These are phyloP conservation scores for Hericium coralloides DNA, from an alignment of 768 basidiomycete genomes.

Conservation along the genomic window DNA sequence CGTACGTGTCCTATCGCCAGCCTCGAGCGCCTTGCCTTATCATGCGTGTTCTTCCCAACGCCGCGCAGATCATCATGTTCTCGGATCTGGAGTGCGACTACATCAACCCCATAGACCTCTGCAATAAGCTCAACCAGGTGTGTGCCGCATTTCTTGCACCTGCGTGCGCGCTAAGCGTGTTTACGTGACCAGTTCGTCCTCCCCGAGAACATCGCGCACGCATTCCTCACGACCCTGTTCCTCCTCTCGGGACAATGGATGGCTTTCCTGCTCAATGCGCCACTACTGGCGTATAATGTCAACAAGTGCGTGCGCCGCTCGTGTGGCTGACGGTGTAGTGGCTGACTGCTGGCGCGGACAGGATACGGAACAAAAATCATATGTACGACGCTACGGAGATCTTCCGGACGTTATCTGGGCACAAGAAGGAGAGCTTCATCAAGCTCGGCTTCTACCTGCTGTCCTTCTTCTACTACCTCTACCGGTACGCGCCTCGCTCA, in stretches of 20 bases:
- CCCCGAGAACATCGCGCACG: constrained; percentile 93
- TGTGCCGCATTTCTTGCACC: constrained; percentile 13
- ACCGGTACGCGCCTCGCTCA: constrained; percentile 51
- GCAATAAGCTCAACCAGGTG: constrained; percentile 98
- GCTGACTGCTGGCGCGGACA: constrained; percentile 22
- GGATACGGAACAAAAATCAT: constrained; percentile 87
- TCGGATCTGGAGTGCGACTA: constrained; percentile 99
- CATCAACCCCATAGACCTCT: constrained; percentile 99
- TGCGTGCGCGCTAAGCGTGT: not conserved
- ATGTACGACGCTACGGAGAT: constrained; percentile 99
- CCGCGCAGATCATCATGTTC: constrained; percentile 96
- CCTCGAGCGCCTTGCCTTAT: not conserved
- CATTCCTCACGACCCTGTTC: constrained; percentile 84
- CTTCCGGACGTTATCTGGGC: constrained; percentile 85
- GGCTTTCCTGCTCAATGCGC: constrained; percentile 84
- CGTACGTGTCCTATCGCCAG: constrained; percentile 42
- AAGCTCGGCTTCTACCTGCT: constrained; percentile 92
- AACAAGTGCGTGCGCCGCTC: constrained; percentile 64
- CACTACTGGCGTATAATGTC: constrained; percentile 81
- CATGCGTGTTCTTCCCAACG: not conserved
- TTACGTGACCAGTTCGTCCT: constrained; percentile 72
- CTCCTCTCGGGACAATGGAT: constrained; percentile 94
- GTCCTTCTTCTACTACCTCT: constrained; percentile 89
- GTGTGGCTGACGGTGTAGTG: too few relatives aligned
- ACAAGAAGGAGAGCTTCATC: constrained; percentile 95